Percentiles rank a stretch among this genome's conserved stretches.
Evolutionary conservation across 208 protist genomes (phyloP).

Genomic region (Leishmania turanica): DNA sequence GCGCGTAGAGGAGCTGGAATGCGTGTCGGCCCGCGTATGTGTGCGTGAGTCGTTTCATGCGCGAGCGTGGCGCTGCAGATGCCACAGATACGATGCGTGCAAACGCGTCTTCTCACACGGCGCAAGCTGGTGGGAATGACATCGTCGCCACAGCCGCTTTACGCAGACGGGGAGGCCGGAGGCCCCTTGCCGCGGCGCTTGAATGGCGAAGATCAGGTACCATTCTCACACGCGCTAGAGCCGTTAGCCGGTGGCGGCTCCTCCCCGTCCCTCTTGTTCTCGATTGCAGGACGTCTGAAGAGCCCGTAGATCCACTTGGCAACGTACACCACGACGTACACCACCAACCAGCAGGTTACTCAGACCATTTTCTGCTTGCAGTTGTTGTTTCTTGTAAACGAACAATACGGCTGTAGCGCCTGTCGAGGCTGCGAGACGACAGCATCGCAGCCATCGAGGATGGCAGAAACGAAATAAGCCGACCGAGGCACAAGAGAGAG

Average conservation of each 20-base stretch:
- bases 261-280: slow-evolving; percentile 13
- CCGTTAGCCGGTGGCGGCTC: neutral
- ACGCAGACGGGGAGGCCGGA: slow-evolving; percentile 18
- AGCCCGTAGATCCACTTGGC: slow-evolving; percentile 38
- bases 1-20: neutral
- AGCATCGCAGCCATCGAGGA: neutral
- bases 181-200: slow-evolving; percentile 24
- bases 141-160: slow-evolving; percentile 17
- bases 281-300: slow-evolving; percentile 11
- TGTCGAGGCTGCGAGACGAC: neutral
- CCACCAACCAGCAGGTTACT: slow-evolving; percentile 62
- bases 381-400: neutral
- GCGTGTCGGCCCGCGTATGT: neutral
- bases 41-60: neutral
- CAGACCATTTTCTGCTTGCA: slow-evolving; percentile 25
- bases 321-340: slow-evolving; percentile 48
- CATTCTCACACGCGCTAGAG: slow-evolving; percentile 22
- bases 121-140: too few species aligned
- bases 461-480: neutral
- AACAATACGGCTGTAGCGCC: neutral
- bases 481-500: neutral
- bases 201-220: slow-evolving; percentile 30
- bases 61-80: neutral
- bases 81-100: neutral
- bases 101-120: neutral